phyloP scores from a whole-genome alignment of 371 early-diverging fungal species.

The Mucor piriformis region DNA sequence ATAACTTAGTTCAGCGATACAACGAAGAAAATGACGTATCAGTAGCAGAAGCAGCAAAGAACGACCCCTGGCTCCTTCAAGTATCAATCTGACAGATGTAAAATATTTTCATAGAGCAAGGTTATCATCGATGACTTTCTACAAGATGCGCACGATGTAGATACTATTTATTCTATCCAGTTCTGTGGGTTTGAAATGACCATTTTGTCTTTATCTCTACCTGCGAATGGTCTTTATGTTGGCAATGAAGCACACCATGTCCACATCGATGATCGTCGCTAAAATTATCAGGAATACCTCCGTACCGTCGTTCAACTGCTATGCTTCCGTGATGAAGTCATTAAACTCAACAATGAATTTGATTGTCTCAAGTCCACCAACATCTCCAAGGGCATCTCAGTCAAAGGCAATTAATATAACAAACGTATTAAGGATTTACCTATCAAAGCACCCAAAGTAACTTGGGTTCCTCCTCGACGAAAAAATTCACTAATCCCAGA shows the following conservation, averaged over 20 bases:
- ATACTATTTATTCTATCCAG: no score
- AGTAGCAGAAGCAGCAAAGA: no score
- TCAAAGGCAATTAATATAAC: no score
- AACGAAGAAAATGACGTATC: no score
- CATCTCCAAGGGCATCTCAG: not conserved
- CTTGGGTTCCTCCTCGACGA: not conserved
- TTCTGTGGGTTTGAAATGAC: not conserved
- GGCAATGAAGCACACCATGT: not conserved
- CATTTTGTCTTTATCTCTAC: not conserved
- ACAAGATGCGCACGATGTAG: no score
- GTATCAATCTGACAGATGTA: no score
- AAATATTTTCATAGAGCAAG: no score
- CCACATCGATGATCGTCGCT: not conserved
- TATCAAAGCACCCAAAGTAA: not conserved
- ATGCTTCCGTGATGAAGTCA: not conserved
- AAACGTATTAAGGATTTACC: not conserved
- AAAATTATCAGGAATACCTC: not conserved
- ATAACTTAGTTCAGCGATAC: no score
- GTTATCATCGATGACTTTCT: no score
- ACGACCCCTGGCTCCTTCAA: no score
- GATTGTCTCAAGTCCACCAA: not conserved
- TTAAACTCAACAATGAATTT: not conserved
- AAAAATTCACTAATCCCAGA: not conserved
- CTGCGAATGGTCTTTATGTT: not conserved
- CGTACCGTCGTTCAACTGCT: not conserved